A percentile compares a stretch with the other conserved stretches of the same genome.
These are phyloP conservation scores for Globisporangium rhizosaccharum DNA, from an alignment of 352 stramenopile genomes.

Conservation along the genomic window DNA sequence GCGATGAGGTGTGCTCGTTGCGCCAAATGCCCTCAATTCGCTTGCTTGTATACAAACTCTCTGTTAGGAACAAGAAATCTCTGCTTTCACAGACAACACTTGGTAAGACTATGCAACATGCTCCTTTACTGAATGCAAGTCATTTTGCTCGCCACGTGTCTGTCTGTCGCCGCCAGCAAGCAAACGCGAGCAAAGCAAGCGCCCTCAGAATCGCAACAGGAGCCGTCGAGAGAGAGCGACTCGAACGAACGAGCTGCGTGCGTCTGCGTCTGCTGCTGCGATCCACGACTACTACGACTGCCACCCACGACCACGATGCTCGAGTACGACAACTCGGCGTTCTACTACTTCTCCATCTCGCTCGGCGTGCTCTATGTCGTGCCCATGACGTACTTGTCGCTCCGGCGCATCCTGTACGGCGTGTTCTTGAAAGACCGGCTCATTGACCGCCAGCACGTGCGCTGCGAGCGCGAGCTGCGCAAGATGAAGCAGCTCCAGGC, in stretches of 20 bases:
- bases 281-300: neutral
- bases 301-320: constrained; percentile 62
- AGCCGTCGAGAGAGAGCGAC: constrained; percentile 3
- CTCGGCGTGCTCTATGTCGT: constrained; percentile 95
- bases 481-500: constrained; percentile 85
- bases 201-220: constrained; percentile 14
- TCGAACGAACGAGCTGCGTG: neutral
- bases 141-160: constrained; percentile 9
- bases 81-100: too few species aligned
- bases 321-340: constrained; percentile 99
- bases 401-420: constrained; percentile 83
- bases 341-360: constrained; percentile 99
- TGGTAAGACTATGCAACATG: too few species aligned
- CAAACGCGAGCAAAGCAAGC: neutral
- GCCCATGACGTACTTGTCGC: constrained; percentile 90
- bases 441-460: constrained; percentile 80
- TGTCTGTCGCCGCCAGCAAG: neutral
- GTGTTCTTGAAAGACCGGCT: constrained; percentile 85
- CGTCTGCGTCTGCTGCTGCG: neutral
- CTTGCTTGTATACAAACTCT: too few species aligned
- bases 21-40: too few species aligned
- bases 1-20: too few species aligned
- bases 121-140: too few species aligned
- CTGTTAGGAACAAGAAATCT: too few species aligned
- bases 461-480: constrained; percentile 75